Evolutionary conservation across 805 yeast species (phyloP), one percentile per base, ranked within the genome.

Genomic region (Novakomyces olei): DNA sequence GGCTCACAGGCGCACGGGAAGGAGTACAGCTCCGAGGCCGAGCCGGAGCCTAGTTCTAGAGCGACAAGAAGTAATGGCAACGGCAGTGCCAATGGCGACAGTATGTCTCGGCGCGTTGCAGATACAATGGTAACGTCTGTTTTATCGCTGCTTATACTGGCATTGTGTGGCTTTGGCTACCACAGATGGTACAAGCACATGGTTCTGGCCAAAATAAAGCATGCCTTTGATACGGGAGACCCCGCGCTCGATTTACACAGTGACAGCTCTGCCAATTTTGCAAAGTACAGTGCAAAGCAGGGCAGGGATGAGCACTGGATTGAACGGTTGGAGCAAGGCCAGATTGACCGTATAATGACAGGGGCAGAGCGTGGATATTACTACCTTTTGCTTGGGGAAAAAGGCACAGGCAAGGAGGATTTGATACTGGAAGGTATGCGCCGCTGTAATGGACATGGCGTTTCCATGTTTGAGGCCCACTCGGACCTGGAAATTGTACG

Each of bases 361-460:
- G 92, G 92, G 1, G 50, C 60, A n/a, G 53, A 65, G 2, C 51
- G 51, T 4, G 91, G 92, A 0, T 49, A 85, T 12, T 78, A 77
- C 51, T 72, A 67, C 44, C 53, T 78, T 30, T 46, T 78, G 25
- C 64, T 78, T 26, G 92, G 92, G 19, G 92, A 77, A 47, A 77
- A 78, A 47, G 92, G 92, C 1, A 77, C 88, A 0, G 92, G 92
- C 2, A 77, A 77, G 46, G 71, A 81, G 1, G 71, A 85, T 1
- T 61, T 79, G 57, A 59, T 78, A 10, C 50, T 74, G 43, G 80
- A 77, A 40, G 64, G 80, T 2, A 66, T 78, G 58, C 63, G 68
- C 37, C 65, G 70, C 40, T 67, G 66, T 2, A 54, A 61, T 25
- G 79, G 83, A 0, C 50, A 53, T 32, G 67, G 72, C 42, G 77